Percentiles rank a stretch among this genome's conserved stretches.
Evolutionary conservation across 129 eudicot genomes (phyloP).

Genomic region (Solidago caesia): DNA sequence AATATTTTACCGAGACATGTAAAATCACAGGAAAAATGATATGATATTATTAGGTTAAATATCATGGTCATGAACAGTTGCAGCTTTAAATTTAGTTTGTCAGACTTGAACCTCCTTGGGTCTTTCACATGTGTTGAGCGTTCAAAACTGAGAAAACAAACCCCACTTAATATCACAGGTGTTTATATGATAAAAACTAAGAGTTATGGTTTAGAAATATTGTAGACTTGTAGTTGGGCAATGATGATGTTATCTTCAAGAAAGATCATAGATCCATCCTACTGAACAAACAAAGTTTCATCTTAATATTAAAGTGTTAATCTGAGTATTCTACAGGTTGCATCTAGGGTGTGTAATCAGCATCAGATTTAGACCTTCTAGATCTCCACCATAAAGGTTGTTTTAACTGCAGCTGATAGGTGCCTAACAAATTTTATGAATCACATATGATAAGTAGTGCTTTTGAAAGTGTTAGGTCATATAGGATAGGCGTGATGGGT

Average conservation of each 20-base stretch:
- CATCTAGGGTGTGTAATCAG: background rate
- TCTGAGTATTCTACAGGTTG: constrained; percentile 8
- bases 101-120: background rate
- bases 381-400: background rate
- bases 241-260: background rate
- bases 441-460: background rate
- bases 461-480: too few relatives aligned
- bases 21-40: too few relatives aligned
- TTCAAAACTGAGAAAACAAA: background rate
- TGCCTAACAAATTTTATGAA: background rate
- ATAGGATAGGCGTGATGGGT: too few relatives aligned
- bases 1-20: too few relatives aligned
- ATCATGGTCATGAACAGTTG: background rate
- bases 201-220: background rate
- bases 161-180: background rate
- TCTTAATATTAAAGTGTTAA: background rate
- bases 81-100: background rate
- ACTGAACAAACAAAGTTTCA: too few relatives aligned
- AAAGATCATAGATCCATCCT: too few relatives aligned
- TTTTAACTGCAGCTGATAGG: background rate
- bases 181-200: constrained; percentile 12
- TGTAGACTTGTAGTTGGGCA: background rate
- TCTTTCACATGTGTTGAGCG: background rate
- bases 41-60: background rate
- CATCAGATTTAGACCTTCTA: background rate